Conservation (phyloP, 495 filamentous ascomycete genomes). For the Xylaria longipes region DNA sequence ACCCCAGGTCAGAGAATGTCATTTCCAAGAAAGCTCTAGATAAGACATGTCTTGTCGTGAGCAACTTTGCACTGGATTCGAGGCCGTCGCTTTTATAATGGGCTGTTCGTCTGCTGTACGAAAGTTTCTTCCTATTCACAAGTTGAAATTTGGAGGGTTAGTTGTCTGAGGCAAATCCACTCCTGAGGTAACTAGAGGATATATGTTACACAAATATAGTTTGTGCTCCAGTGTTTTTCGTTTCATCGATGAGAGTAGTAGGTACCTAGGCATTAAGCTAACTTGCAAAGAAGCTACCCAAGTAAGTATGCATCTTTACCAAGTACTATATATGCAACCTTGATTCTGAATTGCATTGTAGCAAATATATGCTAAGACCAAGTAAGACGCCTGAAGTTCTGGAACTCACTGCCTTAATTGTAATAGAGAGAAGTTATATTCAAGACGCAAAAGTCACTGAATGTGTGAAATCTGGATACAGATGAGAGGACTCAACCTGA, state of each 20-base stretch:
- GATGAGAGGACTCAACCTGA: neutral
- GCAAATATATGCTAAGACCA: no score
- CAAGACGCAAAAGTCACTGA: neutral
- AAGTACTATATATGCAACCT: neutral
- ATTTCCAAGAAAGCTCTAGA: neutral
- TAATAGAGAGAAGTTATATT: neutral
- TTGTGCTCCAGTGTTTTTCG: neutral
- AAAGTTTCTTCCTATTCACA: neutral
- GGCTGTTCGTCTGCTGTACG: neutral
- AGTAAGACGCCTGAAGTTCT: neutral
- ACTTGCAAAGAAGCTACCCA: neutral
- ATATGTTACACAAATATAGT: neutral
- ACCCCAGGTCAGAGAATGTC: neutral
- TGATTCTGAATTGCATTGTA: no score
- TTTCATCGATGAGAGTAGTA: neutral
- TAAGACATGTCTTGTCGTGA: neutral
- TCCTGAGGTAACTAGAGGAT: neutral
- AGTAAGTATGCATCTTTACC: neutral
- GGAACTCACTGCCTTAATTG: neutral
- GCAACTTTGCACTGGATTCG: neutral
- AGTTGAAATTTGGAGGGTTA: neutral
- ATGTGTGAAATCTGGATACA: neutral
- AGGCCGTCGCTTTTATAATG: neutral
- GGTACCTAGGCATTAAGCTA: neutral
- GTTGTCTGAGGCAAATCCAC: neutral